Conservation (phyloP, 805 yeast species). For the Metschnikowia colocasiae region DNA sequence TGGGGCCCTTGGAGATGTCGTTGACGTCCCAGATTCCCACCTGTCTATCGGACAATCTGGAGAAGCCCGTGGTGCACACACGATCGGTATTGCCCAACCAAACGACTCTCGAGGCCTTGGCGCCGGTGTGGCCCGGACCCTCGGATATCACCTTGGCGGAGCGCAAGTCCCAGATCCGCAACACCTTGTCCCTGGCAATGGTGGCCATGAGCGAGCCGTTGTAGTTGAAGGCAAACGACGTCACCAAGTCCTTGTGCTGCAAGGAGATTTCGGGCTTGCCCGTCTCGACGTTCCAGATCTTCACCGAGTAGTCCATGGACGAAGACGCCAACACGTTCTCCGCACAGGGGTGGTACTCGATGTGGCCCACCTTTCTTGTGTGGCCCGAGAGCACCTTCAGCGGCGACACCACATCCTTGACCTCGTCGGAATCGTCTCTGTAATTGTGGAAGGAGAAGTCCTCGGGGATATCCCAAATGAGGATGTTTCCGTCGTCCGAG, state of each 20-base stretch:
- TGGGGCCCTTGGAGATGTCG: slow-evolving; percentile 72
- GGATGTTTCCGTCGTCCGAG: slow-evolving; percentile 49
- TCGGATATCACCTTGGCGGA: slow-evolving; percentile 70
- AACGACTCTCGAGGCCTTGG: slow-evolving; percentile 79
- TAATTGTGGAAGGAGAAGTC: slow-evolving; percentile 69
- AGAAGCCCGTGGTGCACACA: slow-evolving; percentile 90
- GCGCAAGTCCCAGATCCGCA: slow-evolving; percentile 90
- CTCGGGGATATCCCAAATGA: slow-evolving; percentile 84
- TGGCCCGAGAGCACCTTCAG: slow-evolving; percentile 75
- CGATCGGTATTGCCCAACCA: slow-evolving; percentile 91
- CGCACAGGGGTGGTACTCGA: slow-evolving; percentile 86
- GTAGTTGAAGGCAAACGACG: slow-evolving; percentile 89
- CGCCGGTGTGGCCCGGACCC: slow-evolving; percentile 90
- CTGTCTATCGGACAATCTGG: slow-evolving; percentile 89
- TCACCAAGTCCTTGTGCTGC: slow-evolving; percentile 84
- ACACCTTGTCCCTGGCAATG: slow-evolving; percentile 82
- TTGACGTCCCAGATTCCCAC: slow-evolving; percentile 88
- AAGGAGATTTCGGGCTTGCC: slow-evolving; percentile 70
- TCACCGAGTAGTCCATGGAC: slow-evolving; percentile 86
- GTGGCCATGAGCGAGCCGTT: slow-evolving; percentile 87
- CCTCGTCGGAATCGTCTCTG: slow-evolving; percentile 49
- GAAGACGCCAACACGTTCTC: slow-evolving; percentile 83
- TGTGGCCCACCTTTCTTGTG: slow-evolving; percentile 88
- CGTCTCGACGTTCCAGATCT: slow-evolving; percentile 81
- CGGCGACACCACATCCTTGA: slow-evolving; percentile 66